These are phyloP conservation scores for Setaria italica DNA, from an alignment of 202 grass and related monocot species.

Conservation along the genomic window DNA sequence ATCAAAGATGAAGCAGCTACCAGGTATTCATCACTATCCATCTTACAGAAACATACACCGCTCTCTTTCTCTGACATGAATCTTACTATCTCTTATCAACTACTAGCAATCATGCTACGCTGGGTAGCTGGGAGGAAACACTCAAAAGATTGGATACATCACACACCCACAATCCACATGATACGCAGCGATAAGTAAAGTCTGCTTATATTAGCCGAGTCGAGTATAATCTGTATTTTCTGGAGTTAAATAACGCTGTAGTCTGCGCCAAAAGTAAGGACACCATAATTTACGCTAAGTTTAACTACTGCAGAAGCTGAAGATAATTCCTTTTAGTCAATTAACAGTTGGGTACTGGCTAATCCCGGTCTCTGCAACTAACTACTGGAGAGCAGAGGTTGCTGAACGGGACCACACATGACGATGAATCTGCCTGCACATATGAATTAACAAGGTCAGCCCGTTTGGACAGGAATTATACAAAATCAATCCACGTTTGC, in stretches of 20 bases:
- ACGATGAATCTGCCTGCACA: slow-evolving; percentile 28
- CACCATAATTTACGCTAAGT: not conserved
- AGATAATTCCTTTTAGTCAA: slow-evolving; percentile 16
- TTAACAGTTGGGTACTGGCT: not conserved
- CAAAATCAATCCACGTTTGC: not conserved
- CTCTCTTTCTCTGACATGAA: not conserved
- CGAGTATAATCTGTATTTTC: not conserved
- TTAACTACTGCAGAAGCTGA: slow-evolving; percentile 13
- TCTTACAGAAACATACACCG: not conserved
- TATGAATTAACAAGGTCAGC: slow-evolving; percentile 34
- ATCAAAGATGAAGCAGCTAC: too few species aligned
- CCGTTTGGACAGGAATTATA: not conserved
- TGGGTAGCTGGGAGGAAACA: not conserved
- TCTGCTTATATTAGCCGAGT: slow-evolving; percentile 4
- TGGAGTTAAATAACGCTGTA: not conserved
- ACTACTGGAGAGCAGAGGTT: not conserved
- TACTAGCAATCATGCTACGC: not conserved
- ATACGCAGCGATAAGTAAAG: not conserved
- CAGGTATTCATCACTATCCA: not conserved
- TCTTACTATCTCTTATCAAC: not conserved
- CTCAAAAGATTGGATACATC: not conserved
- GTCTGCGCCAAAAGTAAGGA: not conserved
- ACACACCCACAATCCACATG: not conserved
- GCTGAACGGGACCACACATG: not conserved
- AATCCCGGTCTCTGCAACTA: not conserved